Evolutionary conservation across 306 rosid species (phyloP), one percentile per base, ranked within the genome.

Genomic region (Glycyrrhiza uralensis): DNA sequence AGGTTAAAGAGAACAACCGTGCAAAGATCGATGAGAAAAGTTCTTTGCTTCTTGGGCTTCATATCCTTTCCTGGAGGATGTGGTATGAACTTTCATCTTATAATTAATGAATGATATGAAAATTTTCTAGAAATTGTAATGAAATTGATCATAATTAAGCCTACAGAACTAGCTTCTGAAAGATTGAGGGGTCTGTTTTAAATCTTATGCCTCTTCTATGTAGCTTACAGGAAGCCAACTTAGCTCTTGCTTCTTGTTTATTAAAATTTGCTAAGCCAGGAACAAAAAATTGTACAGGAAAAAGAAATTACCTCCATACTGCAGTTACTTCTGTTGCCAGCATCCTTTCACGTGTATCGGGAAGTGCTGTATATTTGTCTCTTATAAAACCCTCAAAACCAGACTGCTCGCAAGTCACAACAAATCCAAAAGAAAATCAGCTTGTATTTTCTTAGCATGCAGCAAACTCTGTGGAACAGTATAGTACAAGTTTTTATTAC

Each of bases 261-360:
- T 42, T 52, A 38, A 74, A 39, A 65, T 3, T 54, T 75, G 23
- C 36, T 19, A 18, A 26, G 15, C 41, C 2, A 13, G 36, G 10
- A 17, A 54, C 39, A 54, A 55, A 54, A 33, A 3, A 0, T 6
- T 5, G 42, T n/a, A n/a, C n/a, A n/a, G 28, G 30, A 65, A 36
- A 51, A 11, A 62, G 5, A 49, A 49, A 47, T 49, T 73, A 94
- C 99, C 92, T 91, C 99, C 97, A 94, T 5, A 78, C 51, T 5
- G 93, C 91, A 23, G 97, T 85, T 64, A 94, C 86, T 84, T 91
- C 97, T 44, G 99, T 89, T 11, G 99, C 97, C 36, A 94, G 80
- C 55, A 94, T 84, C 80, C 98, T 91, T 77, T 94, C 97, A 28
- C 85, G 90, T 23, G 96, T 89, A 30, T 91, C 96, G 52, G 99